These are phyloP conservation scores for Fusarium piperis DNA, from an alignment of 2,329 filamentous ascomycete species.

Conservation along the genomic window DNA sequence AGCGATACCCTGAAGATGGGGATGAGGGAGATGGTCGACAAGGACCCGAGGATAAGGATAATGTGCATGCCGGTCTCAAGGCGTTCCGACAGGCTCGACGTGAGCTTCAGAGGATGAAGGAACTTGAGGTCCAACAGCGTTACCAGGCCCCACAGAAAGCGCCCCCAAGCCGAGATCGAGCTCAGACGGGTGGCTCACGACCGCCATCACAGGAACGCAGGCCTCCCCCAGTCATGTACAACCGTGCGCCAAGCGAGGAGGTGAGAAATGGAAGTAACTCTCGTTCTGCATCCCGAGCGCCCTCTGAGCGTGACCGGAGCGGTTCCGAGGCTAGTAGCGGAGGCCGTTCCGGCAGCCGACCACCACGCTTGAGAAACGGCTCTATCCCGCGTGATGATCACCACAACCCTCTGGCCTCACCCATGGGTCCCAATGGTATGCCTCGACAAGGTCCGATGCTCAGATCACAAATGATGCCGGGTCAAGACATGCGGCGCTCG, in stretches of 20 bases:
- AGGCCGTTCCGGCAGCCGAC: conserved; percentile 52
- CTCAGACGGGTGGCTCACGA: conserved; percentile 42
- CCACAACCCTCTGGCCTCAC: conserved; percentile 37
- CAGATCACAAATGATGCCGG: conserved; percentile 59
- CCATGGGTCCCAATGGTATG: conserved; percentile 36
- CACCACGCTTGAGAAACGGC: conserved; percentile 52
- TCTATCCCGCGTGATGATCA: conserved; percentile 51
- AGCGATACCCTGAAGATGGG: conserved; percentile 27
- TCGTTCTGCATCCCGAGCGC: conserved; percentile 42
- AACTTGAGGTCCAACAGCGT: conserved; percentile 59
- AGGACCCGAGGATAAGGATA: conserved; percentile 48
- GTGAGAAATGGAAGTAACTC: conserved; percentile 42
- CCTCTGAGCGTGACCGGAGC: conserved; percentile 62
- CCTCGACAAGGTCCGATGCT: conserved; percentile 46
- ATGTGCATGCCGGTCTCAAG: conserved; percentile 61
- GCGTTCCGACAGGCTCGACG: conserved; percentile 67
- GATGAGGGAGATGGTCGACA: conserved; percentile 36
- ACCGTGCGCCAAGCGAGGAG: conserved; percentile 57
- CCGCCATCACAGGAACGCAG: conserved; percentile 57
- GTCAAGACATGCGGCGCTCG: conserved; percentile 55
- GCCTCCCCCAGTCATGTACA: conserved; percentile 57
- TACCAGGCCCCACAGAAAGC: conserved; percentile 44
- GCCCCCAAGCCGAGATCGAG: conserved; percentile 29
- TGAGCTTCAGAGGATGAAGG: conserved; percentile 66
- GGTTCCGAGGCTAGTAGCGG: conserved; percentile 65